Conservation (phyloP, 2,329 filamentous ascomycete genomes). For the Dendryphion nanum region DNA sequence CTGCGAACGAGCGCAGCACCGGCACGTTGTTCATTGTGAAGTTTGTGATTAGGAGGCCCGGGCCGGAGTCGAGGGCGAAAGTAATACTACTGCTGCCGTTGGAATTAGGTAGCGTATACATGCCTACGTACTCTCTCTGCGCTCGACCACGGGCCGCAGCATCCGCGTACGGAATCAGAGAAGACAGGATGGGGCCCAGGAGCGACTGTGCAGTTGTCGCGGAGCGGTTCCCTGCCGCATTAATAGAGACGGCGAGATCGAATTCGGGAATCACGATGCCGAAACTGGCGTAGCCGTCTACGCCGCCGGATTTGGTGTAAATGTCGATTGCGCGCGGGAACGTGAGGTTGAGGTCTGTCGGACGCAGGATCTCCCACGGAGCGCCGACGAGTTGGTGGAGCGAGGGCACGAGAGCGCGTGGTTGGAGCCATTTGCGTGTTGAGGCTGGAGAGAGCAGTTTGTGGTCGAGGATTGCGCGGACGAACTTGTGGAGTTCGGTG, state of each 20-base stretch:
- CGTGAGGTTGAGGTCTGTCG: slow-evolving; percentile 2
- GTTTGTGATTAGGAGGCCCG: slow-evolving; percentile 16
- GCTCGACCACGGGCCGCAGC: slow-evolving; percentile 16
- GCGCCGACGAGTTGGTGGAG: slow-evolving; percentile 22
- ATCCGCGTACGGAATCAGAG: slow-evolving; percentile 21
- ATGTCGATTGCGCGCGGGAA: slow-evolving; percentile 19
- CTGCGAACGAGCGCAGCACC: slow-evolving; percentile 14
- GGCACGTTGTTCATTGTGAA: slow-evolving; percentile 16
- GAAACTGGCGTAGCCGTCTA: slow-evolving; percentile 21
- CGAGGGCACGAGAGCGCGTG: slow-evolving; percentile 15
- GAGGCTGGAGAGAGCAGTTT: slow-evolving; percentile 13
- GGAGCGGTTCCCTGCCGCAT: slow-evolving; percentile 16
- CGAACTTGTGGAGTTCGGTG: slow-evolving; percentile 17
- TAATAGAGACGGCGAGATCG: slow-evolving; percentile 21
- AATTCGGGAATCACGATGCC: slow-evolving; percentile 22
- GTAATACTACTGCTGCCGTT: slow-evolving; percentile 7
- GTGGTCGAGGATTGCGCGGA: slow-evolving; percentile 16
- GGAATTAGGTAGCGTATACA: slow-evolving; percentile 7
- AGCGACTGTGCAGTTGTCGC: slow-evolving; percentile 10
- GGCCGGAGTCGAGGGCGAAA: slow-evolving; percentile 17
- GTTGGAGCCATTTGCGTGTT: slow-evolving; percentile 23
- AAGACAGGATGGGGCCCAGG: slow-evolving; percentile 11
- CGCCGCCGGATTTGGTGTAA: slow-evolving; percentile 23
- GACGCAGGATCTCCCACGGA: slow-evolving; percentile 26
- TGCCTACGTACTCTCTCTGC: slow-evolving; percentile 17